phyloP scores from a whole-genome alignment of 139 green algal genomes.

The Chlorella sp. region DNA sequence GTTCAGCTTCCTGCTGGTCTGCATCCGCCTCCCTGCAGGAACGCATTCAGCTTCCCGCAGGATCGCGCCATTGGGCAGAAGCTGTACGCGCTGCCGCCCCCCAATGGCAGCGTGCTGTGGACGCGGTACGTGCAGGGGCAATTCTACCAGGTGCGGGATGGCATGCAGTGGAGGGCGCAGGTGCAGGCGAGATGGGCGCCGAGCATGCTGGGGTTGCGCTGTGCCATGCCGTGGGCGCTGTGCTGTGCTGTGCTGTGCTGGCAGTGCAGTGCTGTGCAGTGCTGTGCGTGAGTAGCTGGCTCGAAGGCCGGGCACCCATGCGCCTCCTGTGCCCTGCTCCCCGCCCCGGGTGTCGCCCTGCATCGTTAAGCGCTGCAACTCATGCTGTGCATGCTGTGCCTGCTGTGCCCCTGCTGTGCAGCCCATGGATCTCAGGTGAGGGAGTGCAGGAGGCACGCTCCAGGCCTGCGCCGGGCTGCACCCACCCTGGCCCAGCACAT shows the following conservation, averaged over 20 bases:
- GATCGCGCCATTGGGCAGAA: constrained; percentile 18
- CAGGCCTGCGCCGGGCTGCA: too few relatives aligned
- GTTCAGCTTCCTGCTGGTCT: too few relatives aligned
- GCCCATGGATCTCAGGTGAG: constrained; percentile 6
- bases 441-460: too few relatives aligned
- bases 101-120: constrained; percentile 13
- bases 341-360: background rate
- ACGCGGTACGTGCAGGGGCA: background rate
- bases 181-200: too few relatives aligned
- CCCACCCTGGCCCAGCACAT: too few relatives aligned
- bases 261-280: background rate
- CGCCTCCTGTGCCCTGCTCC: too few relatives aligned
- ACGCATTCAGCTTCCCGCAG: background rate
- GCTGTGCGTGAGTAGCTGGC: background rate
- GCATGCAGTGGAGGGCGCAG: too few relatives aligned
- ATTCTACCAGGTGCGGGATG: background rate
- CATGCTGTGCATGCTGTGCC: background rate
- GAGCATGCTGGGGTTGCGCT: too few relatives aligned
- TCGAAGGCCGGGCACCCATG: background rate
- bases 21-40: too few relatives aligned
- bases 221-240: too few relatives aligned
- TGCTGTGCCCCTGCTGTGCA: background rate
- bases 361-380: background rate
- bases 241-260: too few relatives aligned
- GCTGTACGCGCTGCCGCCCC: background rate